Conservation (phyloP, 208 protist genomes). For the Wallacemonas sp. region DNA sequence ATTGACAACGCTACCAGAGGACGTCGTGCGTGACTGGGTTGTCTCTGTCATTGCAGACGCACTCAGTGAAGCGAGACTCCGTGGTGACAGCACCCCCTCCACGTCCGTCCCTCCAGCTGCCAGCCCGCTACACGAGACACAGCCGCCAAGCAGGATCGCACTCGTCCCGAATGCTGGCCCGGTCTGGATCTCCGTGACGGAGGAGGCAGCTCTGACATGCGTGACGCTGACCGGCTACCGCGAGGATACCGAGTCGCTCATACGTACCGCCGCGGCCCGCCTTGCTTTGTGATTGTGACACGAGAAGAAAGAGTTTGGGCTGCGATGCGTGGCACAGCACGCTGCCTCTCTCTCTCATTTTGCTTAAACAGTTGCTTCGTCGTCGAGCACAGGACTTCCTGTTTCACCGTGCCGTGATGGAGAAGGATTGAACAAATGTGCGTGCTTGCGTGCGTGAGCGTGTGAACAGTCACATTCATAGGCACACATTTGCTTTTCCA, state of each 20-base stretch:
- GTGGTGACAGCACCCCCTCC: neutral
- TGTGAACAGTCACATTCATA: too few species aligned
- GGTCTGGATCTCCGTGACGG: conserved; percentile 59
- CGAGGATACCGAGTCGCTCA: conserved; percentile 51
- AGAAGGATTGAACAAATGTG: too few species aligned
- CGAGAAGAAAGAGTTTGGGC: neutral
- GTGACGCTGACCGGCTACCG: conserved; percentile 74
- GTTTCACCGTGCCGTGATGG: too few species aligned
- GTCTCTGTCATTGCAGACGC: neutral
- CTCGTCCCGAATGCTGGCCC: conserved; percentile 49
- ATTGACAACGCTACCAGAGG: neutral
- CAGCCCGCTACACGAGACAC: neutral
- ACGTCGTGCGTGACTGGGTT: conserved; percentile 19
- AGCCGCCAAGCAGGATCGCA: neutral
- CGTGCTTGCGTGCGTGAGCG: too few species aligned
- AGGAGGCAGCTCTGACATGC: conserved; percentile 51
- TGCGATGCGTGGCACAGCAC: too few species aligned
- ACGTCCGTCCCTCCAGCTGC: neutral
- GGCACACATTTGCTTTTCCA: too few species aligned
- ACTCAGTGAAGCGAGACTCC: neutral
- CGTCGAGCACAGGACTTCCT: too few species aligned
- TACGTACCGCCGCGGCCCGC: conserved; percentile 51
- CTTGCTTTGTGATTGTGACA: conserved; percentile 29
- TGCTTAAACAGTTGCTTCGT: too few species aligned
- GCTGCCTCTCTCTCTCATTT: too few species aligned